Conservation (phyloP, 208 protist species). For the Hexamita inflata region DNA sequence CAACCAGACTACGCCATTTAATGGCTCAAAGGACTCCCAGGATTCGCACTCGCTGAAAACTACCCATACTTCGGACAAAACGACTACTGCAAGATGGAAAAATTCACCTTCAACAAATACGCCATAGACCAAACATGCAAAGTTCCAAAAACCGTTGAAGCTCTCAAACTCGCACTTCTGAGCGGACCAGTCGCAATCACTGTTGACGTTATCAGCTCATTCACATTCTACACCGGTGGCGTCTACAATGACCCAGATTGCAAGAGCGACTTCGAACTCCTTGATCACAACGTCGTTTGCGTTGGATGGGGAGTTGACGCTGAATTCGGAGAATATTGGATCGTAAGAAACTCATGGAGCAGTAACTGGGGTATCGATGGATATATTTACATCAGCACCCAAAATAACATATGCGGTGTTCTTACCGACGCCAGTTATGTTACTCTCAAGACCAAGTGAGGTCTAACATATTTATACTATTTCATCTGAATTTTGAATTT, state of each 20-base stretch:
- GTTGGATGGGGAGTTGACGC: background rate
- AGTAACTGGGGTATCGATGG: conserved; percentile 14
- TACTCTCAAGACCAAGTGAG: too few species aligned
- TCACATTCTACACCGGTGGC: background rate
- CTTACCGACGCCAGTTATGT: background rate
- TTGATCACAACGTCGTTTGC: background rate
- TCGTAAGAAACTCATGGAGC: conserved; percentile 1
- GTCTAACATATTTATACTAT: too few species aligned
- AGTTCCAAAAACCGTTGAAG: background rate
- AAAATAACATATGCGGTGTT: conserved; percentile 22
- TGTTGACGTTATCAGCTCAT: background rate
- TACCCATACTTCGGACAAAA: background rate
- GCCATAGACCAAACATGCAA: background rate
- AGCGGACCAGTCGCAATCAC: background rate
- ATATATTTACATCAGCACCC: background rate
- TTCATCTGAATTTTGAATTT: too few species aligned
- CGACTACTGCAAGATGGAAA: background rate
- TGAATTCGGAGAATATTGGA: conserved; percentile 1
- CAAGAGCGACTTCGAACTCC: background rate
- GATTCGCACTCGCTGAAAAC: background rate
- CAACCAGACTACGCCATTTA: background rate
- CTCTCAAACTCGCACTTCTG: background rate
- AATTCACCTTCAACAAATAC: background rate
- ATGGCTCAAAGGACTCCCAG: background rate
- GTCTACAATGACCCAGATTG: conserved; percentile 3